A percentile compares a stretch with the other conserved stretches of the same genome.
Evolutionary conservation across 495 filamentous ascomycete genomes (phyloP).

Genomic region (Amniculicola lignicola): DNA sequence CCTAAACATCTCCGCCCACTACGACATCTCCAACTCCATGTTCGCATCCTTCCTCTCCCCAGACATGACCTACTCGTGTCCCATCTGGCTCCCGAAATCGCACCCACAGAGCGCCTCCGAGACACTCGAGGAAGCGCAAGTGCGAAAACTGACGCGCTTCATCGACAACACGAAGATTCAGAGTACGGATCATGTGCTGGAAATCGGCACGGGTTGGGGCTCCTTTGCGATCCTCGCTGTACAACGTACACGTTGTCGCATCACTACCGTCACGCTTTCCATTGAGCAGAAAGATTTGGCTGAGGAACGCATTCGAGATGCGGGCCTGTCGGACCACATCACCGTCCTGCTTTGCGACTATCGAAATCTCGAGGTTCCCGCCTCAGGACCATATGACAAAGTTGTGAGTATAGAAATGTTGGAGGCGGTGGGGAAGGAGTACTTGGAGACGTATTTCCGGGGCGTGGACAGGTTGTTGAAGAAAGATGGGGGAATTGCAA

Average conservation of each 20-base stretch:
- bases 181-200: slow-evolving; percentile 60
- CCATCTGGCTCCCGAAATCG: slow-evolving; percentile 56
- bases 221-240: slow-evolving; percentile 64
- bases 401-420: slow-evolving; percentile 73
- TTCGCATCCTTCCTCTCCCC: slow-evolving; percentile 68
- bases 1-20: slow-evolving; percentile 66
- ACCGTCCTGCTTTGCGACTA: slow-evolving; percentile 62
- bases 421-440: slow-evolving; percentile 67
- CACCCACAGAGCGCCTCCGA: slow-evolving; percentile 45
- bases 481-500: slow-evolving; percentile 59
- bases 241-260: slow-evolving; percentile 55
- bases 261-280: slow-evolving; percentile 61
- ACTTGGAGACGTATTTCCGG: slow-evolving; percentile 52
- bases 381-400: slow-evolving; percentile 59
- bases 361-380: slow-evolving; percentile 51
- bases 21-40: slow-evolving; percentile 72
- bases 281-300: slow-evolving; percentile 60
- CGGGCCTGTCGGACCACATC: slow-evolving; percentile 53
- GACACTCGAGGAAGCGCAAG: slow-evolving; percentile 60
- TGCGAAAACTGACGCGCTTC: slow-evolving; percentile 60
- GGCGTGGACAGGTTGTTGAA: slow-evolving; percentile 59
- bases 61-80: slow-evolving; percentile 76
- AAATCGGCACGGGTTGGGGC: slow-evolving; percentile 71
- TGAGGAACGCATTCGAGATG: slow-evolving; percentile 54
- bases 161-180: slow-evolving; percentile 60